A percentile compares a stretch with the other conserved stretches of the same genome.
Evolutionary conservation across 139 green algal genomes (phyloP).

Genomic region (Ostreobium quekettii): DNA sequence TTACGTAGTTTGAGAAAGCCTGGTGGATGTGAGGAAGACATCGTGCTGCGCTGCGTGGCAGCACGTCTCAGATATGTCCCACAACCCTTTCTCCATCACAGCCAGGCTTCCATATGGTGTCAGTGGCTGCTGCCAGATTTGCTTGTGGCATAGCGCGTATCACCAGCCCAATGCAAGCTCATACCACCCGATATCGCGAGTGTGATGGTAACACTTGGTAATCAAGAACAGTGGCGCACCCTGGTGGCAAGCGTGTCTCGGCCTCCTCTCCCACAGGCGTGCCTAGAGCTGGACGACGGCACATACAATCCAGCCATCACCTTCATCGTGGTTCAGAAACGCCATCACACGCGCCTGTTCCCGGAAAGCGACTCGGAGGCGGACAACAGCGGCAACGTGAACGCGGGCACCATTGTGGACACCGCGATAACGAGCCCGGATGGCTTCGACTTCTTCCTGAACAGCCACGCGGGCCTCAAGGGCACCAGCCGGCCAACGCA

Average conservation of each 20-base stretch:
- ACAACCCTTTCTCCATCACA: too few relatives aligned
- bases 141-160: too few relatives aligned
- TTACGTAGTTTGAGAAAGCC: too few relatives aligned
- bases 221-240: too few relatives aligned
- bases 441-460: slow-evolving; percentile 31
- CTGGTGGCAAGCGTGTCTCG: background rate
- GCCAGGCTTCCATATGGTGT: too few relatives aligned
- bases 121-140: too few relatives aligned
- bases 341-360: slow-evolving; percentile 42
- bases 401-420: slow-evolving; percentile 21
- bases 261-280: slow-evolving; percentile 20
- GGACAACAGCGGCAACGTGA: slow-evolving; percentile 25
- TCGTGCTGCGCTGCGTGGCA: too few relatives aligned
- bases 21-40: too few relatives aligned
- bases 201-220: too few relatives aligned
- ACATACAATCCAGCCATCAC: slow-evolving; percentile 32
- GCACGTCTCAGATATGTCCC: too few relatives aligned
- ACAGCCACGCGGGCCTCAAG: slow-evolving; percentile 61
- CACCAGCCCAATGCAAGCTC: too few relatives aligned
- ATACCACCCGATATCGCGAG: too few relatives aligned
- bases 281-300: slow-evolving; percentile 20
- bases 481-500: slow-evolving; percentile 43
- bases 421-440: background rate
- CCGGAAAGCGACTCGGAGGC: background rate
- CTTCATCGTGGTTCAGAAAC: slow-evolving; percentile 42